Evolutionary conservation across 2,329 filamentous ascomycete genomes (phyloP), one percentile per base, ranked within the genome.

Genomic region (Dothistroma pini): DNA sequence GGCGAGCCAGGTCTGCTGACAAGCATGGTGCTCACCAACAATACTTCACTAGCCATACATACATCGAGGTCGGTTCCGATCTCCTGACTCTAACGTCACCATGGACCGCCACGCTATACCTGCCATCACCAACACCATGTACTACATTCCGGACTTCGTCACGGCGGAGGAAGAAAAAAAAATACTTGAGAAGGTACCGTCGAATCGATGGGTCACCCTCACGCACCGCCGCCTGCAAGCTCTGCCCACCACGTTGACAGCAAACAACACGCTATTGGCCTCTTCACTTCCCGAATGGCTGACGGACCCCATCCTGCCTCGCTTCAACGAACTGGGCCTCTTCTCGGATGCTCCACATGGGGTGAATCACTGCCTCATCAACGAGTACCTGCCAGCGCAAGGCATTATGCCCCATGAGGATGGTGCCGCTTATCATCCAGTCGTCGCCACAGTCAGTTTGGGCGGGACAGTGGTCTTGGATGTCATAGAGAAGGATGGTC

Each of bases 351-450:
- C 92, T 55, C 90, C 90, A 5, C 93, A 97, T 71, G 81, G 80
- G 4, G 91, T 93, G 2, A 99, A 97, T 70, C 95, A 97, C 76
- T 91, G 96, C 51, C 81, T 97, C 41, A 86, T 97, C 68, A 99
- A 99, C 72, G 93, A 97, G 75, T 99, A 97, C 75, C 82, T 83
- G 1, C 86, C 90, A 0, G 91, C 90, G 1, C 85, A 96, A 64
- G 93, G 93, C n/a, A 97, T 97, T 67, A 96, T 97, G 90, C 88
- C 93, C 52, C 93, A 97, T 75, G 95, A 97, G 80, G 93, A 99
- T 74, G 95, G 93, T 1, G 79, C 84, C 9, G 91, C 93, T 10
- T 99, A 99, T 73, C 84, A 89, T 72, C 89, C 89, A 1, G 86
- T 96, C 14, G 93, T 97, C 12, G 95, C 91, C 66, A 97, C 95